Conservation (phyloP, 495 filamentous ascomycete species). For the Astrocystis sublimbata region DNA sequence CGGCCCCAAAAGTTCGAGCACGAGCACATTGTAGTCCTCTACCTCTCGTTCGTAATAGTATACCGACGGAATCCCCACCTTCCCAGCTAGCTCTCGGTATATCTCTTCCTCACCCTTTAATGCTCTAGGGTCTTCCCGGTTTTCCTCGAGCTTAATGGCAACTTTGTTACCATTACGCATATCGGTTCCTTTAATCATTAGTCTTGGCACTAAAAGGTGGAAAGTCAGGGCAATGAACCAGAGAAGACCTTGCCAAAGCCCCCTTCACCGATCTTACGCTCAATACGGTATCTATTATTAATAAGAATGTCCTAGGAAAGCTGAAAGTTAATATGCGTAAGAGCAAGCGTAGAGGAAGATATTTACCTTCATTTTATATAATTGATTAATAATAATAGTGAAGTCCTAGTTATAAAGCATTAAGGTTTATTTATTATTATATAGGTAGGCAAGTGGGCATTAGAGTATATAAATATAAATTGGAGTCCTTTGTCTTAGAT, state of each 20-base stretch:
- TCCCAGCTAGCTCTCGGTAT: too few species aligned
- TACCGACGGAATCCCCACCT: too few species aligned
- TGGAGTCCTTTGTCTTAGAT: too few species aligned
- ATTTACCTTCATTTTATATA: too few species aligned
- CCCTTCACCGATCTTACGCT: slow-evolving; percentile 31
- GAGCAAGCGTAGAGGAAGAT: too few species aligned
- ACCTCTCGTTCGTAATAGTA: slow-evolving; percentile 18
- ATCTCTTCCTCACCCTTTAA: slow-evolving; percentile 27
- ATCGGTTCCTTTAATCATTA: slow-evolving; percentile 31
- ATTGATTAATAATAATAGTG: too few species aligned
- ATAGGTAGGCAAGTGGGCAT: too few species aligned
- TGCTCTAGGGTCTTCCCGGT: slow-evolving; percentile 19
- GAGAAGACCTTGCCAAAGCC: slow-evolving; percentile 33
- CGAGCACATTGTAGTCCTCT: background rate
- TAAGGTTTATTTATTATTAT: too few species aligned
- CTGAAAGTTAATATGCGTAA: too few species aligned
- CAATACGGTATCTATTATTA: slow-evolving; percentile 27
- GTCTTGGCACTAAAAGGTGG: background rate
- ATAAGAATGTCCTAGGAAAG: slow-evolving; percentile 30
- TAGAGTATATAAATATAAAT: too few species aligned
- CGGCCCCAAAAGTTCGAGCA: slow-evolving; percentile 34
- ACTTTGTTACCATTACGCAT: slow-evolving; percentile 33
- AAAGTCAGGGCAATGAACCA: slow-evolving; percentile 13
- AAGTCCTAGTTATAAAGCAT: too few species aligned
- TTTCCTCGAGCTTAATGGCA: slow-evolving; percentile 38